Evolutionary conservation across 495 filamentous ascomycete genomes (phyloP), one percentile per base, ranked within the genome.

Genomic region (Xylaria longipes): DNA sequence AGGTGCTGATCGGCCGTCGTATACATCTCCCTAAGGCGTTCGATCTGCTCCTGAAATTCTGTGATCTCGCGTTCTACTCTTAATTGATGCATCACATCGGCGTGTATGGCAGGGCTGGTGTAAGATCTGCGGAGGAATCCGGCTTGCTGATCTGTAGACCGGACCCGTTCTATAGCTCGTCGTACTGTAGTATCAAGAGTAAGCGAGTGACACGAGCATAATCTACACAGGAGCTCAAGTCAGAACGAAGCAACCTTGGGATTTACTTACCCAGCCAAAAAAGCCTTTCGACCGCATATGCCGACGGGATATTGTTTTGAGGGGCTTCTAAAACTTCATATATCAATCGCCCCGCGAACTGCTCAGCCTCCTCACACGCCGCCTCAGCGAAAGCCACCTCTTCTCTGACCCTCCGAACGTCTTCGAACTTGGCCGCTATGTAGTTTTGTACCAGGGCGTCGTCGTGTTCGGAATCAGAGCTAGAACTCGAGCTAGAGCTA

Each of bases 201-300:
- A 56, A 56, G 52, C 52, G 7, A 31, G 27, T 31, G 52, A 29
- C 12, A 29, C 4, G 27, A 5, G 52, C 5, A 5, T 17, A 29
- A 31, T 27, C 12, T 56, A 56, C 1, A 29, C 15, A 29, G 12
- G 25, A 15, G 22, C 20, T 50, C 5, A 31, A 9, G 48, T 12
- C 22, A 17, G 60, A 43, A 9, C 1, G 17, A 27, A 29, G 25
- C 0, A 20, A 9, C 20, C 11, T 43, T 63, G 35, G 9, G 35
- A 22, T 41, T 41, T 29, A 68, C 66, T 68, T 68, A 68, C 66
- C 35, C 11, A 68, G 4, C 66, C 39, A 45, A 6, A 22, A n/a
- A 1, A 60, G 5, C 14, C 66, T 45, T 7, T 57, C 50, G 25
- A 33, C 39, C 15, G 66, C 66, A 35, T 68, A 60, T 9, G 52